Evolutionary conservation across 2,329 filamentous ascomycete species (phyloP), one percentile per base, ranked within the genome.

Genomic region (Akanthomyces muscarius): DNA sequence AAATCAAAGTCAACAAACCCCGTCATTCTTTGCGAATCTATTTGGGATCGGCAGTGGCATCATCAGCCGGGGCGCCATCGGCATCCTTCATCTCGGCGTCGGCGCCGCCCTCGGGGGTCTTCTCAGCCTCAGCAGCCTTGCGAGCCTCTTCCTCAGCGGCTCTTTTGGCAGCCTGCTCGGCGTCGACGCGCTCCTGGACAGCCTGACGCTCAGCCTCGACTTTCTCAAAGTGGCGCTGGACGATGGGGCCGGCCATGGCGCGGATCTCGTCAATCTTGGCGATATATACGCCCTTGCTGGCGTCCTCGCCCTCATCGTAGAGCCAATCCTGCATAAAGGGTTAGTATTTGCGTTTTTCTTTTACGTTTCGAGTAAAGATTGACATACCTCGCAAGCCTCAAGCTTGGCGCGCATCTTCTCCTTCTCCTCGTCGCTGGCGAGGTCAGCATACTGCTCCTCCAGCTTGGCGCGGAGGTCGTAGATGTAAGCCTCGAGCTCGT

Each of bases 391-490:
- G 69, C 84, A 87, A 64, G 87, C 80, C 72, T 91, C 90, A 66
- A 97, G 88, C 84, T 95, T 96, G 60, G 86, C 83, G 75, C 87
- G 89, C 69, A 98, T 83, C 79, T 89, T 92, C 50, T 87, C 80
- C 85, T 97, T 97, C 86, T 98, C 94, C 54, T 96, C 91, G 5
- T 97, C 93, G 71, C 81, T 95, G 66, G 91, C 89, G 68, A 97
- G 92, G 56, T 96, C 91, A 68, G 92, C 81, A 76, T 96, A 97
- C 70, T 92, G 86, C 71, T 96, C 92, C 69, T 97, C 92, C 59
- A 98, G 86, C 87, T 97, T 97, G 80, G 92, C 92, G 71, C 94
- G 90, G 74, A 97, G 85, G 72, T 98, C 93, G 80, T 99, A 99
- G 79, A 98, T 97, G 80, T 89, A 96, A 28, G 91, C 88, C 84